These are phyloP conservation scores for Senna tora DNA, from an alignment of 306 rosid genomes.

Conservation along the genomic window DNA sequence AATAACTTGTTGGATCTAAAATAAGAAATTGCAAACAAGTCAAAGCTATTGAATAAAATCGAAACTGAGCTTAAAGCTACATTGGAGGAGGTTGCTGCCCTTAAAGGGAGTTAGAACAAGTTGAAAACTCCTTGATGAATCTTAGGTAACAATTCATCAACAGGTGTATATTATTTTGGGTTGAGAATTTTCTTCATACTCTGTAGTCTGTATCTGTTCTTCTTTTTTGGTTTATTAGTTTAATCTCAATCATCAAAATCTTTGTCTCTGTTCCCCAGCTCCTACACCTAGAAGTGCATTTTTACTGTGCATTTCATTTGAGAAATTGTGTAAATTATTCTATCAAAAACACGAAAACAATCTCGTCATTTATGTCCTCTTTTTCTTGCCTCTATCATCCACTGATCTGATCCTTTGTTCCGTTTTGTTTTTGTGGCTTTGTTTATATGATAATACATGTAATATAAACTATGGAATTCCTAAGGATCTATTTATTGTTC, in stretches of 20 bases:
- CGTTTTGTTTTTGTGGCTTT: slow-evolving; percentile 9
- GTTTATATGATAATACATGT: slow-evolving; percentile 1
- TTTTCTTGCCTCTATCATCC: not conserved
- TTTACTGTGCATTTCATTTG: slow-evolving; percentile 10
- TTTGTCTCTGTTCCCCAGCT: not conserved
- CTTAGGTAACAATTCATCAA: slow-evolving; percentile 68
- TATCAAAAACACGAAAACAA: not conserved
- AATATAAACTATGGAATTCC: slow-evolving; percentile 7
- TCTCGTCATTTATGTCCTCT: slow-evolving; percentile 11
- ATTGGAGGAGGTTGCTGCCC: slow-evolving; percentile 70
- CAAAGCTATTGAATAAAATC: slow-evolving; percentile 63
- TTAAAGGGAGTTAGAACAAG: slow-evolving; percentile 79
- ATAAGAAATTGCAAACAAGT: slow-evolving; percentile 68
- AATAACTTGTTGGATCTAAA: slow-evolving; percentile 68
- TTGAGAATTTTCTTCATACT: slow-evolving; percentile 18
- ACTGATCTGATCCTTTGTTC: not conserved
- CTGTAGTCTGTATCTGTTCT: not conserved
- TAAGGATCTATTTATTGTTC: too few species aligned
- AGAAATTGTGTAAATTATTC: slow-evolving; percentile 24
- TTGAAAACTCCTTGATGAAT: slow-evolving; percentile 86
- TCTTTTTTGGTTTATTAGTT: not conserved
- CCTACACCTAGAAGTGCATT: slow-evolving; percentile 10
- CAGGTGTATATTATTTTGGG: slow-evolving; percentile 14
- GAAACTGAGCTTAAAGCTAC: slow-evolving; percentile 69
- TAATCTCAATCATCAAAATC: slow-evolving; percentile 26